These are phyloP conservation scores for Pythium rhizo-oryzae DNA, from an alignment of 352 stramenopile species.

Conservation along the genomic window DNA sequence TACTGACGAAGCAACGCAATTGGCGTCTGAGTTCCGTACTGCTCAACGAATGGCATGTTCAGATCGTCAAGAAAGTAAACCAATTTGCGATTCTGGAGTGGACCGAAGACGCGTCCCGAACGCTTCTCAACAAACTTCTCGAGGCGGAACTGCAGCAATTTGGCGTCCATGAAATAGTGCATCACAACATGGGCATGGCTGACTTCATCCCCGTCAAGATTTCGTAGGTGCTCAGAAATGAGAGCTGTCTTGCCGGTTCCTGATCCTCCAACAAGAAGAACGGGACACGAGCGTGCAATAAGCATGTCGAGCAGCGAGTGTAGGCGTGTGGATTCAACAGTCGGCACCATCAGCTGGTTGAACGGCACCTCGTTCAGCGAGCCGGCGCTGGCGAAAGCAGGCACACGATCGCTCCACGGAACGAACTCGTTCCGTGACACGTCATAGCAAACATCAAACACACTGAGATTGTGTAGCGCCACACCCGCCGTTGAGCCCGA, in stretches of 20 bases:
- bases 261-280: conserved; percentile 81
- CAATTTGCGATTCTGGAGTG: conserved; percentile 74
- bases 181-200: conserved; percentile 64
- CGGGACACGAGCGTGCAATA: conserved; percentile 43
- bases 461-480: conserved; percentile 29
- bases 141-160: conserved; percentile 75
- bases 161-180: conserved; percentile 90
- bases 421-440: conserved; percentile 72
- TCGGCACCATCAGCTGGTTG: conserved; percentile 73
- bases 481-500: not conserved
- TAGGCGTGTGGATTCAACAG: conserved; percentile 71
- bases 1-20: conserved; percentile 89
- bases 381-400: conserved; percentile 23
- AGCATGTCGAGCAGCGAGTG: conserved; percentile 68
- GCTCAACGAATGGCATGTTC: conserved; percentile 89
- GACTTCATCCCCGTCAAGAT: conserved; percentile 60
- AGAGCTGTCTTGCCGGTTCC: conserved; percentile 88
- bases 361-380: conserved; percentile 51
- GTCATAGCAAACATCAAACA: conserved; percentile 87
- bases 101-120: conserved; percentile 83
- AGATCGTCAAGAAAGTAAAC: conserved; percentile 92
- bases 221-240: conserved; percentile 65
- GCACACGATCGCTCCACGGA: conserved; percentile 76
- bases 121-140: conserved; percentile 88
- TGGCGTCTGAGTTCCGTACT: conserved; percentile 90